Evolutionary conservation across 176 grass and related monocot species (phyloP), one percentile per base, ranked within the genome.

Genomic region (Musa acuminata): DNA sequence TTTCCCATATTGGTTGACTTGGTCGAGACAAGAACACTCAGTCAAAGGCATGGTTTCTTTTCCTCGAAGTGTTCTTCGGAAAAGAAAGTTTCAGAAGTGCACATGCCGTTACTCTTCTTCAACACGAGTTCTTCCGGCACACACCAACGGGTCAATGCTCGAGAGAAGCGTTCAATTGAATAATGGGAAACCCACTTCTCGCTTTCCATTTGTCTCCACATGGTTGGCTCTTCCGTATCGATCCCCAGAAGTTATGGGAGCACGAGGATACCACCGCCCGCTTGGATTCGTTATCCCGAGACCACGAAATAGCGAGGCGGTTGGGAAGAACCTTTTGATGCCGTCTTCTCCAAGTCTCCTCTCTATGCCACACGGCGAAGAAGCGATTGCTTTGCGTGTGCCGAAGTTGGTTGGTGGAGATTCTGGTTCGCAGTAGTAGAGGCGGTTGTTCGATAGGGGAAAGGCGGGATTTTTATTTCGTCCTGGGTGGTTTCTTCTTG

Each of bases 301-400:
- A 43, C 24, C 64, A 67, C 25, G 64, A 23, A 67, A 67, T 43
- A 13, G 63, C 9, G 23, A 2, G 2, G 24, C 22, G 21, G 12
- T 43, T 43, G 64, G 11, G 24, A 67, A 29, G 64, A 16, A 67
- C 13, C 26, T 14, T 35, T 67, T 13, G 11, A 1, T 67, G 24
- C 10, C 26, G 12, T 43, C 24, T 67, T 67, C 64, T 67, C 64
- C 64, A 67, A 67, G 64, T 67, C 24, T 67, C 8, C 64, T 67
- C 26, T 0, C 13, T 3, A 7, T 10, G 16, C 13, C 24, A 43
- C 26, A 5, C 64, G 25, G 13, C 26, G 24, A 11, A 17, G 26
- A 67, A 8, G 24, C 6, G 64, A 11, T 16, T 67, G 25, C 25
- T 14, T 13, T 67, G 24, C 64, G 13, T 35, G 13, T 9, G 24